These are phyloP conservation scores for Penicillium sp. DNA, from an alignment of 2,329 filamentous ascomycete genomes.

Conservation along the genomic window DNA sequence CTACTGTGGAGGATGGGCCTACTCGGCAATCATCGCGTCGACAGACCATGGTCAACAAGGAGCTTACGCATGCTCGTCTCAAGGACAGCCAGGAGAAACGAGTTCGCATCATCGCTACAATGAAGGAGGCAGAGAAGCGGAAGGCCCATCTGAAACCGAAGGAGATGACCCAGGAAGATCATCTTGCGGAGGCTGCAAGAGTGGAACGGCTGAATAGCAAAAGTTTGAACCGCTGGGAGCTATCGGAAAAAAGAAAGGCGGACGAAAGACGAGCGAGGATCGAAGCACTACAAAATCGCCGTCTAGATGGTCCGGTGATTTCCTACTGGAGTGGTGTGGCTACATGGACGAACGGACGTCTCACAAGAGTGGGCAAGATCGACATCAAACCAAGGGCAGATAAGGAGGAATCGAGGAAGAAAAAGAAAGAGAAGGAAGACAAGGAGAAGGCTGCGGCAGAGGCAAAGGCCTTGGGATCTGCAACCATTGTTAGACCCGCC, in stretches of 20 bases:
- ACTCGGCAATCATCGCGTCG: slow-evolving; percentile 62
- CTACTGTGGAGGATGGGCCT: slow-evolving; percentile 61
- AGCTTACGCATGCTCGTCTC: slow-evolving; percentile 51
- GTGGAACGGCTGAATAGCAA: slow-evolving; percentile 86
- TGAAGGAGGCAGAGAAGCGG: slow-evolving; percentile 61
- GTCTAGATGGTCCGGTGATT: slow-evolving; percentile 83
- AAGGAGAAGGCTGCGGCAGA: slow-evolving; percentile 28
- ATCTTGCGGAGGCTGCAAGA: slow-evolving; percentile 75
- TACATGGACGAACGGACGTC: slow-evolving; percentile 73
- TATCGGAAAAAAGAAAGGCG: slow-evolving; percentile 83
- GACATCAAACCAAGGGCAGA: slow-evolving; percentile 45
- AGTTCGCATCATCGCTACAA: slow-evolving; percentile 52
- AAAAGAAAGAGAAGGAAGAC: slow-evolving; percentile 33
- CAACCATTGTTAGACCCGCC: slow-evolving; percentile 12
- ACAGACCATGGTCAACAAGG: slow-evolving; percentile 66
- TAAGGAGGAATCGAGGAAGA: slow-evolving; percentile 47
- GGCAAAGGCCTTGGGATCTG: slow-evolving; percentile 16
- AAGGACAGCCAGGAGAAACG: slow-evolving; percentile 52
- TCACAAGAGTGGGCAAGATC: slow-evolving; percentile 68
- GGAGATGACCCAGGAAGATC: slow-evolving; percentile 81
- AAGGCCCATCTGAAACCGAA: slow-evolving; percentile 74
- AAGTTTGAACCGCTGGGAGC: slow-evolving; percentile 91
- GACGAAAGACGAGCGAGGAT: slow-evolving; percentile 80
- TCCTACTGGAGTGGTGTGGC: slow-evolving; percentile 93
- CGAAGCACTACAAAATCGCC: slow-evolving; percentile 82